Evolutionary conservation across 2,329 filamentous ascomycete genomes (phyloP).

Genomic region (Diplodia scrobiculata): DNA sequence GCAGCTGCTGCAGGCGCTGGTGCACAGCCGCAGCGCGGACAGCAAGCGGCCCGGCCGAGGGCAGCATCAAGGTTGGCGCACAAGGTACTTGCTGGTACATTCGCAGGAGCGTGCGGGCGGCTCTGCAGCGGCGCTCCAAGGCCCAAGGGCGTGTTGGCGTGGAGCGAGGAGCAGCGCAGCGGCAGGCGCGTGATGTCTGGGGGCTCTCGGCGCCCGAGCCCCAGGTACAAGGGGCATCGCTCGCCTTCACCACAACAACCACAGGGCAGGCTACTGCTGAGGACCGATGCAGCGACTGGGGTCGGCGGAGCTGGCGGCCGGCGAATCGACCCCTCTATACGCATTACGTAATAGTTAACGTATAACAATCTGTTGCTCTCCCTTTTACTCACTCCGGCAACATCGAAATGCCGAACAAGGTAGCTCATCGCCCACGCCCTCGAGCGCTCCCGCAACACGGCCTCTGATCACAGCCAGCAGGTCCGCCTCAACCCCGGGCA

Average conservation of each 20-base stretch:
- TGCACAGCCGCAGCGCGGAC: constrained; percentile 17
- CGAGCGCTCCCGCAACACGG: not conserved
- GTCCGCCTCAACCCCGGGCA: constrained; percentile 28
- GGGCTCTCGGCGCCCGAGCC: constrained; percentile 9
- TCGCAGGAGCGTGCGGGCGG: constrained; percentile 1
- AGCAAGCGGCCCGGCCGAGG: constrained; percentile 21
- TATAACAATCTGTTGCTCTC: constrained; percentile 1
- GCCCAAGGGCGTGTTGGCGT: not conserved
- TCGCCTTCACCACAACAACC: constrained; percentile 14
- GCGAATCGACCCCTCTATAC: not conserved
- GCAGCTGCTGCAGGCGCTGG: constrained; percentile 5
- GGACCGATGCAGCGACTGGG: not conserved
- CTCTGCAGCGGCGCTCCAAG: not conserved
- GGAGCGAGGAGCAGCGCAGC: not conserved
- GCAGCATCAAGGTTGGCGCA: constrained; percentile 12
- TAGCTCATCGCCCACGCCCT: not conserved
- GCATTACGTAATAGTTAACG: constrained; percentile 1
- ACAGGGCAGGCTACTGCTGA: not conserved
- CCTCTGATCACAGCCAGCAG: constrained; percentile 24
- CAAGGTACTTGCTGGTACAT: constrained; percentile 5
- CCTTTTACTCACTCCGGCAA: not conserved
- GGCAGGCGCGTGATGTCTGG: constrained; percentile 8
- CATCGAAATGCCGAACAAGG: constrained; percentile 25
- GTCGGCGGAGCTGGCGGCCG: not conserved
- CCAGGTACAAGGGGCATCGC: constrained; percentile 21